Evolutionary conservation across 805 yeast genomes (phyloP).

Genomic region (Starmerella stellata): DNA sequence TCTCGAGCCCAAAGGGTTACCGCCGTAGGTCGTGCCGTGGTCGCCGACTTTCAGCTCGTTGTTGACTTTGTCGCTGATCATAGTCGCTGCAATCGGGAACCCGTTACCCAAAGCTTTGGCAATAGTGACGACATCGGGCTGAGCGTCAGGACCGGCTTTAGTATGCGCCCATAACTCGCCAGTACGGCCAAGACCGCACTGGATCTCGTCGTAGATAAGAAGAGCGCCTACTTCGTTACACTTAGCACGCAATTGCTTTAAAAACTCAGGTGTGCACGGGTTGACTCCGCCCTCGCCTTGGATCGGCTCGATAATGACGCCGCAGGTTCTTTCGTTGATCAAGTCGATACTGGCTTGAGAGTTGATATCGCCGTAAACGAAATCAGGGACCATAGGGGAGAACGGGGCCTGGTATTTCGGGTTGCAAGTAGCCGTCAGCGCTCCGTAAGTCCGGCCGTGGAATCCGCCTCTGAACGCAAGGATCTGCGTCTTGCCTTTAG

Average conservation of each 20-base stretch:
- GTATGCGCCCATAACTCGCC: constrained; percentile 90
- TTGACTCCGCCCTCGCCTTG: constrained; percentile 97
- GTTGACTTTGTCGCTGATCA: constrained; percentile 68
- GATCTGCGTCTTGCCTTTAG: constrained; percentile 43
- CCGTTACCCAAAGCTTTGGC: constrained; percentile 97
- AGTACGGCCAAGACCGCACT: constrained; percentile 87
- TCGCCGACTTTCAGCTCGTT: constrained; percentile 66
- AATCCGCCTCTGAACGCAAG: constrained; percentile 78
- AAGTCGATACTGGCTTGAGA: constrained; percentile 43
- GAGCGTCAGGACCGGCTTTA: constrained; percentile 54
- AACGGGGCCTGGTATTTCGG: constrained; percentile 86
- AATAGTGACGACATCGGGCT: constrained; percentile 84
- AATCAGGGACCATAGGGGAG: constrained; percentile 81
- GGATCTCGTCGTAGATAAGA: constrained; percentile 86
- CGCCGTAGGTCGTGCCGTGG: constrained; percentile 96
- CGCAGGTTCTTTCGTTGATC: constrained; percentile 55
- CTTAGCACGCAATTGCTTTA: constrained; percentile 43
- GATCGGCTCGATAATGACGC: constrained; percentile 87
- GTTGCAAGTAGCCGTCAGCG: constrained; percentile 80
- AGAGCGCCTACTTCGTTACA: constrained; percentile 55
- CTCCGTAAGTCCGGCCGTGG: constrained; percentile 93
- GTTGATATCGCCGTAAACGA: constrained; percentile 45
- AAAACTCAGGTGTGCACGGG: constrained; percentile 44
- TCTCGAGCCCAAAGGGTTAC: constrained; percentile 81
- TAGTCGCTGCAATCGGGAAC: constrained; percentile 85